Evolutionary conservation across 768 basidiomycete genomes (phyloP), one percentile per base, ranked within the genome.

Genomic region (Russula foetens): DNA sequence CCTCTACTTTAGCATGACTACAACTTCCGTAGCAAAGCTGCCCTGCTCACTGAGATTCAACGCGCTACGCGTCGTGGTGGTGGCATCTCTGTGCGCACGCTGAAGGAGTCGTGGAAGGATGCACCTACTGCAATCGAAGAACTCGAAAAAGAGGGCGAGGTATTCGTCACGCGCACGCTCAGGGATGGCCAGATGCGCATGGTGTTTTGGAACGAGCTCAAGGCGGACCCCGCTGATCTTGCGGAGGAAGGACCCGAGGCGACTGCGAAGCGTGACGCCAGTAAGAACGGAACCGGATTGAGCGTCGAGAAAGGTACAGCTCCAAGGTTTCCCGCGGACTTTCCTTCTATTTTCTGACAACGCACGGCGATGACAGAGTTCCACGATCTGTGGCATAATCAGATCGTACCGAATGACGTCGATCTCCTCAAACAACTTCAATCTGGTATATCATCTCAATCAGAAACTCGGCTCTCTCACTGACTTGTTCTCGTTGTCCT

Each of bases 41-140:
- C 91, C 0, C 78, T 96, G 3, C 73, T 96, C 17, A 88, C 84
- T 0, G 90, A 95, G 70, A 91, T 97, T 39, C 90, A 92, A 68
- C 84, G 88, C 1, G 84, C 90, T 66, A 89, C 90, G 2, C 83
- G 85, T 29, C 86, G 86, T 66, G 92, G 91, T 12, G 88, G 90
- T 2, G 92, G 92, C 3, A 83, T 96, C 31, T 83, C 90, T 15
- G 86, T 96, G 31, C 84, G 90, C 21, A 79, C 84, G 1, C 75
- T 97, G 44, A 92, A 94, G 68, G 92, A 96, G 70, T 87, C 89
- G 15, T 97, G 93, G 92, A 88, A 90, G 67, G 89, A 90, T 65
- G 89, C 92, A 0, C 86, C 87, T 1, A 75, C 79, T 46, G 90
- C 88, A 0, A 85, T 95, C 46, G 90, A 93, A 69, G 90, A 94